Base-by-base conservation (phyloP, 2,329 filamentous ascomycete species). In the Aschersonia sp. region DNA sequence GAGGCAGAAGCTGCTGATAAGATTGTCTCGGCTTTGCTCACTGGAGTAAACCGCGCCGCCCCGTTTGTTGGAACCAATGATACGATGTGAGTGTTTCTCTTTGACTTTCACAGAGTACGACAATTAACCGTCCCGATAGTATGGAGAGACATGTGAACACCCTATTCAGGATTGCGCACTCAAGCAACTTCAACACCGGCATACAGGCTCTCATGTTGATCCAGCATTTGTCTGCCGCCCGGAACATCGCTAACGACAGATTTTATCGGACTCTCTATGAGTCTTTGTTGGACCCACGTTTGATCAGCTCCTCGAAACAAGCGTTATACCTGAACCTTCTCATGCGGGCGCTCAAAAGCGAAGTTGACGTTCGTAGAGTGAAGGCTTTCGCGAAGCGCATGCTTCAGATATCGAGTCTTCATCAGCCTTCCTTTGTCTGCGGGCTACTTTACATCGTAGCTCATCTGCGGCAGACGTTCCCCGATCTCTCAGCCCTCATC, bases 101-200 rank as follows among this genome's bases (percentile, higher is more conserved):
- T 1, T 6, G 5, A 9, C 14, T 6, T 22, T 10, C 14, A 29
- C 5, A 30, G 11, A 31, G 6, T 14, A n/a, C n/a, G 31, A 43
- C 10, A 6, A 29, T 14, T 31, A 4, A 29, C 33, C 11, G 30
- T 43, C 30, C 42, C 4, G 47, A 42, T 47, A 85, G 81, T 30
- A 78, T 97, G 54, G 86, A 94, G 58, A 81, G 83, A 50, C 90
- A 98, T 59, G 78, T 98, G 49, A 85, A 97, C 60, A 96, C 90
- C 4, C 75, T 98, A 30, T 98, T 96, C 75, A 83, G 81, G 57
- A 92, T 98, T 58, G 94, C 92, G 0, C 92, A 98, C 66, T 97
- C 90, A 1, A 87, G 90, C 49, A 98, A 98, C 65, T 97, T 98
- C 75, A 98, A 97, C 68, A 98, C 92, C 1, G 92, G 88, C 60